Percentiles rank a stretch among this genome's conserved stretches.
phyloP scores from a whole-genome alignment of 2,329 filamentous ascomycete genomes.

The Calonectria naviculata region DNA sequence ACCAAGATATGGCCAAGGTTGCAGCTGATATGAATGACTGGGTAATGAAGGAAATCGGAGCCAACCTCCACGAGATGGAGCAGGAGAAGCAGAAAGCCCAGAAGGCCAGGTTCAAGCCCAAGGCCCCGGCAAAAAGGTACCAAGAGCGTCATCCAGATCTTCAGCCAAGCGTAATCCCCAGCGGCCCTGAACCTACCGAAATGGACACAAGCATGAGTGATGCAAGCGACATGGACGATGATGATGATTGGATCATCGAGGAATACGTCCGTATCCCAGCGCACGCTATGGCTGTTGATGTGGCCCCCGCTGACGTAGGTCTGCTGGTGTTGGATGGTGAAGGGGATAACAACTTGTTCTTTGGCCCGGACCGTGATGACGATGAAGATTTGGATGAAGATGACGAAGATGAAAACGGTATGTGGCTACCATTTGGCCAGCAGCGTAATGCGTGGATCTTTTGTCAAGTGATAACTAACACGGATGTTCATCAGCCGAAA shows the following conservation, averaged over 20 bases:
- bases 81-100: slow-evolving; percentile 49
- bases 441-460: slow-evolving; percentile 10
- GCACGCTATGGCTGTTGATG: slow-evolving; percentile 58
- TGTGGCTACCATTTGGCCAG: slow-evolving; percentile 25
- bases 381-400: slow-evolving; percentile 69
- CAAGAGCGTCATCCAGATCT: slow-evolving; percentile 64
- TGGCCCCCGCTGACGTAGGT: slow-evolving; percentile 63
- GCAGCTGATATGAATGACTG: slow-evolving; percentile 68
- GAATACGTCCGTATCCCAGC: slow-evolving; percentile 72
- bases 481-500: slow-evolving; percentile 66
- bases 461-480: slow-evolving; percentile 21
- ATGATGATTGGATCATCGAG: slow-evolving; percentile 71
- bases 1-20: slow-evolving; percentile 60
- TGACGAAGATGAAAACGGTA: slow-evolving; percentile 75
- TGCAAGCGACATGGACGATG: slow-evolving; percentile 55
- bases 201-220: slow-evolving; percentile 51
- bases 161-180: slow-evolving; percentile 7
- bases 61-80: slow-evolving; percentile 61
- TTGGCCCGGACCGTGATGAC: slow-evolving; percentile 68
- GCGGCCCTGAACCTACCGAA: slow-evolving; percentile 31
- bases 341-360: slow-evolving; percentile 71
- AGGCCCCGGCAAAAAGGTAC: slow-evolving; percentile 65
- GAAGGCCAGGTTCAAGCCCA: slow-evolving; percentile 63
- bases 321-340: slow-evolving; percentile 67
- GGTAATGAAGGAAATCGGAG: slow-evolving; percentile 68